These are phyloP conservation scores for Plasmodium gonderi DNA, from an alignment of 169 alveolate species.

Conservation along the genomic window DNA sequence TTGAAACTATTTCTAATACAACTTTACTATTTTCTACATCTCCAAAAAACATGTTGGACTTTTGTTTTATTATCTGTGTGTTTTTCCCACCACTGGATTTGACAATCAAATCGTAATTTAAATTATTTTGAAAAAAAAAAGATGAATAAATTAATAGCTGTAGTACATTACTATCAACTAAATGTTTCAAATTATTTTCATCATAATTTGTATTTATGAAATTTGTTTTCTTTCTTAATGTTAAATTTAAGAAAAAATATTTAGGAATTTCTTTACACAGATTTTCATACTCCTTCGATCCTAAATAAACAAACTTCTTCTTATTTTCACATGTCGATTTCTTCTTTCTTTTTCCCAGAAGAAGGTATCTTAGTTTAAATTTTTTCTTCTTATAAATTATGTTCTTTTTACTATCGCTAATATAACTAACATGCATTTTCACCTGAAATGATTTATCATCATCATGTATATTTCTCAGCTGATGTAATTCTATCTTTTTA, in stretches of 20 bases:
- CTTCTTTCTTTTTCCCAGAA: neutral
- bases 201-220: neutral
- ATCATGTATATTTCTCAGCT: neutral
- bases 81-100: constrained; percentile 19
- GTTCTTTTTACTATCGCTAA: constrained; percentile 31
- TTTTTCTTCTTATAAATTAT: constrained; percentile 46
- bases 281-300: constrained; percentile 13
- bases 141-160: constrained; percentile 27
- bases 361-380: constrained; percentile 18
- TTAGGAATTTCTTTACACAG: constrained; percentile 35
- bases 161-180: constrained; percentile 40
- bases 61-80: constrained; percentile 12
- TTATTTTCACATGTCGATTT: neutral
- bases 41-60: constrained; percentile 44
- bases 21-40: constrained; percentile 19
- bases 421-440: constrained; percentile 37
- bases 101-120: constrained; percentile 21
- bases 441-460: neutral
- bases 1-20: constrained; percentile 1
- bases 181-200: constrained; percentile 38
- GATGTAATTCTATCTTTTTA: constrained; percentile 23
- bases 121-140: constrained; percentile 52
- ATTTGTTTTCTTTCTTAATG: constrained; percentile 14
- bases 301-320: constrained; percentile 20
- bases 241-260: constrained; percentile 18